phyloP scores from a whole-genome alignment of 192 early-diverging fungal species.

The Backusella australiensis region DNA sequence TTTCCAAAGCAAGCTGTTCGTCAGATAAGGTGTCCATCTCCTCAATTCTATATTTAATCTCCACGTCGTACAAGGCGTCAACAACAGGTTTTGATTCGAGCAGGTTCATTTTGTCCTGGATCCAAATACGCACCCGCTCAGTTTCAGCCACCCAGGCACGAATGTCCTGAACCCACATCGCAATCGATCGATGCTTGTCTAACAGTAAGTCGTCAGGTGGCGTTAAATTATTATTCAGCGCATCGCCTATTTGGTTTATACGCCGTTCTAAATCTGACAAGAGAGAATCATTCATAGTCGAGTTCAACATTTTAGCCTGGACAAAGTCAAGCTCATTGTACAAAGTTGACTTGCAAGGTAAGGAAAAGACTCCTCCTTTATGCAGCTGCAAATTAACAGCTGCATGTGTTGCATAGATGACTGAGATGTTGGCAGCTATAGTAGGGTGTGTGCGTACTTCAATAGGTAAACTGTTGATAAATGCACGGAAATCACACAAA shows the following conservation, averaged over 20 bases:
- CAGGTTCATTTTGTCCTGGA: conserved; percentile 26
- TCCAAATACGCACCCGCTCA: conserved; percentile 38
- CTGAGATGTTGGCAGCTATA: background rate
- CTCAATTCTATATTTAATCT: conserved; percentile 16
- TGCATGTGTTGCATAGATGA: conserved; percentile 5
- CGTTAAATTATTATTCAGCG: conserved; percentile 4
- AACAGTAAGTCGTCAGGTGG: conserved; percentile 1
- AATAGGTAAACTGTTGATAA: background rate
- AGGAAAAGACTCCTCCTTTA: conserved; percentile 2
- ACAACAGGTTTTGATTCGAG: conserved; percentile 21
- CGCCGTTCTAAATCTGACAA: conserved; percentile 30
- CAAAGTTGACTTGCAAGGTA: conserved; percentile 12
- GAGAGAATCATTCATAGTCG: conserved; percentile 30
- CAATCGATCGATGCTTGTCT: conserved; percentile 19
- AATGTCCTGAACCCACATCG: conserved; percentile 32
- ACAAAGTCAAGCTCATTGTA: conserved; percentile 30
- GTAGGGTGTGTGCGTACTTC: background rate
- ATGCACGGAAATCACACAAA: conserved; percentile 7
- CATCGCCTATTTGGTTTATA: background rate
- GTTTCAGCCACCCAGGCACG: conserved; percentile 43
- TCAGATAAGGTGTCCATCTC: conserved; percentile 27
- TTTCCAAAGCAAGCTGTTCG: conserved; percentile 31
- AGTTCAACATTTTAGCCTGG: conserved; percentile 36
- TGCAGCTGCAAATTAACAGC: conserved; percentile 17
- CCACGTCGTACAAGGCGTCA: conserved; percentile 25